Percentiles rank a stretch among this genome's conserved stretches.
Conservation (phyloP, 768 basidiomycete genomes). For the Leucocoprinus birnbaumii region DNA sequence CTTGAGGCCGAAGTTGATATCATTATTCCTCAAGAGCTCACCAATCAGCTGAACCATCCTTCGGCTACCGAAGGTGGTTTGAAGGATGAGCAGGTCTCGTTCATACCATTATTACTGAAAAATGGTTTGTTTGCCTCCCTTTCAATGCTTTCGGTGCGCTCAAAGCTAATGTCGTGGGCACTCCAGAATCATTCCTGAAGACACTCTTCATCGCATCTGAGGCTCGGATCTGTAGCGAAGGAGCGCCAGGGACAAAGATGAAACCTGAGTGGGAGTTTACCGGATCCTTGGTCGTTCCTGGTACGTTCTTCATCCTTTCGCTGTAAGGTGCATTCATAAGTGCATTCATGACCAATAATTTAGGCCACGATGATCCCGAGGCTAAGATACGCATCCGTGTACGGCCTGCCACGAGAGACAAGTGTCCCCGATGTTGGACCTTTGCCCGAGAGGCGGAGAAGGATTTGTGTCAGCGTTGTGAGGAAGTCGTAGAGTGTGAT, state of each 20-base stretch:
- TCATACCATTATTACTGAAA: neutral
- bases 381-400: conserved; percentile 47
- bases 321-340: neutral
- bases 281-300: conserved; percentile 39
- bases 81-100: neutral
- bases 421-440: conserved; percentile 94
- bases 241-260: conserved; percentile 32
- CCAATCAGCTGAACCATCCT: neutral
- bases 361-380: conserved; percentile 20
- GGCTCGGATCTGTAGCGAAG: conserved; percentile 48
- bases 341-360: neutral
- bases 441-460: conserved; percentile 52
- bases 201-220: conserved; percentile 83
- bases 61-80: neutral
- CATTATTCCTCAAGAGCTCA: conserved; percentile 37
- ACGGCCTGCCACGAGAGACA: conserved; percentile 55
- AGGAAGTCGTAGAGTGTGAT: conserved; percentile 24
- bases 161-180: neutral
- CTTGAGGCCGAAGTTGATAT: conserved; percentile 76
- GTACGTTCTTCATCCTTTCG: conserved; percentile 27
- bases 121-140: neutral
- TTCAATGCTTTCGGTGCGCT: neutral
- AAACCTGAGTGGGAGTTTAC: conserved; percentile 47
- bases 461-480: conserved; percentile 66
- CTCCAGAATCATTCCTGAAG: conserved; percentile 59